A percentile compares a stretch with the other conserved stretches of the same genome.
Evolutionary conservation across 306 rosid genomes (phyloP).

Genomic region (Citrullus mucosospermus): DNA sequence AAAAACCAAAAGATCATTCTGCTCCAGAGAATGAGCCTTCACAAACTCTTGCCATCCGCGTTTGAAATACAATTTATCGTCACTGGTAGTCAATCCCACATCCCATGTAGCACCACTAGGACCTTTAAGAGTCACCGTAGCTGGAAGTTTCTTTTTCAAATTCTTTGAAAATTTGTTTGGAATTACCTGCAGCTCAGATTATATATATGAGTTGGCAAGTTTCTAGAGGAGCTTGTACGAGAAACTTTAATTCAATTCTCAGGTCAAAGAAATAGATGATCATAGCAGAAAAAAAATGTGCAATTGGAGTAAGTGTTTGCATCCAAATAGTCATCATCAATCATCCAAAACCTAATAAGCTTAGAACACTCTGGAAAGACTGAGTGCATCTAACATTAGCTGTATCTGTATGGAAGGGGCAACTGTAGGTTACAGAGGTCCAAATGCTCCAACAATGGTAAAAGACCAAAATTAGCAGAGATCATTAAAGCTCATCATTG

Average conservation of each 20-base stretch:
- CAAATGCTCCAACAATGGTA: neutral
- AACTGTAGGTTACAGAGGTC: neutral
- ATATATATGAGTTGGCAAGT: neutral
- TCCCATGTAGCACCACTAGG: conserved; percentile 53
- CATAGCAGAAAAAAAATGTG: neutral
- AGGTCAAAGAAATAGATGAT: neutral
- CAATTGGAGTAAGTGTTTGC: neutral
- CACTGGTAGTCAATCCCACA: conserved; percentile 29
- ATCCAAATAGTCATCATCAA: neutral
- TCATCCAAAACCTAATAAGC: neutral
- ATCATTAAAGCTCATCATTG: neutral
- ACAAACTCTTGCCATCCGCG: conserved; percentile 51
- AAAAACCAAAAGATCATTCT: conserved; percentile 56
- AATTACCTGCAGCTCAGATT: conserved; percentile 33
- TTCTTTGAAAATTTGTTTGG: conserved; percentile 40
- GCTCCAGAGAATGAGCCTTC: conserved; percentile 38
- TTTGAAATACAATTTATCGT: conserved; percentile 24
- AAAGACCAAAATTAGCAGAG: neutral
- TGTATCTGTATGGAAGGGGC: neutral
- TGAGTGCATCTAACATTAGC: neutral
- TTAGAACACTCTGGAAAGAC: neutral
- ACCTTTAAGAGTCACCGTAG: conserved; percentile 37
- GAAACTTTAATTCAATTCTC: neutral
- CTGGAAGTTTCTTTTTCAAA: conserved; percentile 43
- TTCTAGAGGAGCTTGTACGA: neutral